These are phyloP conservation scores for Auricularia heimuer DNA, from an alignment of 768 basidiomycete species.

Conservation along the genomic window DNA sequence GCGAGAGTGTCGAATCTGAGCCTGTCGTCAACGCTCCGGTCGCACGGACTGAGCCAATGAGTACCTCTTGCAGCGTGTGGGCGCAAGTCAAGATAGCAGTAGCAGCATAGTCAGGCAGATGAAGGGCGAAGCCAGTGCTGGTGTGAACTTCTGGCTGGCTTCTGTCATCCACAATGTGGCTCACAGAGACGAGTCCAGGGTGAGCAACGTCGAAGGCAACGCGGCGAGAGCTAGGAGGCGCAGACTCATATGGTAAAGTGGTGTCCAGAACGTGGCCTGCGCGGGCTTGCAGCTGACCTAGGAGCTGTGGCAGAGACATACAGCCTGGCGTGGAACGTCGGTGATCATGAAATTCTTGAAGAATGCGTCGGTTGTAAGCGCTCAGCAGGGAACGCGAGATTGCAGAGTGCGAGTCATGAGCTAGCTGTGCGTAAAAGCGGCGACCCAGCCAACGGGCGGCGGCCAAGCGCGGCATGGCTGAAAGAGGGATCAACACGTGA, in stretches of 20 bases:
- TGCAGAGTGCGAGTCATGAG: background rate
- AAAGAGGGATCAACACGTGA: background rate
- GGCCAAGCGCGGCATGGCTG: too few species aligned
- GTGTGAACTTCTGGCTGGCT: conserved; percentile 37
- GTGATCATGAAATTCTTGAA: background rate
- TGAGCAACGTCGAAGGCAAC: conserved; percentile 17
- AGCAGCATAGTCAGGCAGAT: conserved; percentile 20
- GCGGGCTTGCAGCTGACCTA: conserved; percentile 34
- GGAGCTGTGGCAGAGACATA: conserved; percentile 21
- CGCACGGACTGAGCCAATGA: background rate
- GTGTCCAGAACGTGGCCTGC: conserved; percentile 33
- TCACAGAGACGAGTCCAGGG: conserved; percentile 37
- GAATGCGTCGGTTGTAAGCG: background rate
- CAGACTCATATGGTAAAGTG: conserved; percentile 43
- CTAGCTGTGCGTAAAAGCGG: background rate
- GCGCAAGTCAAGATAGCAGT: conserved; percentile 44
- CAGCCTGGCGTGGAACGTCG: background rate
- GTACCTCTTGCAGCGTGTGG: conserved; percentile 54
- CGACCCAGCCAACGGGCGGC: background rate
- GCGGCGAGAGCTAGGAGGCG: conserved; percentile 25
- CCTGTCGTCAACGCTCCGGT: background rate
- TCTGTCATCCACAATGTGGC: conserved; percentile 35
- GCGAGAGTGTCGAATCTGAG: conserved; percentile 28
- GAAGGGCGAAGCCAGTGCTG: conserved; percentile 49
- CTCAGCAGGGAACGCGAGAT: background rate